These are phyloP conservation scores for Phylloporus arenicola DNA, from an alignment of 768 basidiomycete species.

Conservation along the genomic window DNA sequence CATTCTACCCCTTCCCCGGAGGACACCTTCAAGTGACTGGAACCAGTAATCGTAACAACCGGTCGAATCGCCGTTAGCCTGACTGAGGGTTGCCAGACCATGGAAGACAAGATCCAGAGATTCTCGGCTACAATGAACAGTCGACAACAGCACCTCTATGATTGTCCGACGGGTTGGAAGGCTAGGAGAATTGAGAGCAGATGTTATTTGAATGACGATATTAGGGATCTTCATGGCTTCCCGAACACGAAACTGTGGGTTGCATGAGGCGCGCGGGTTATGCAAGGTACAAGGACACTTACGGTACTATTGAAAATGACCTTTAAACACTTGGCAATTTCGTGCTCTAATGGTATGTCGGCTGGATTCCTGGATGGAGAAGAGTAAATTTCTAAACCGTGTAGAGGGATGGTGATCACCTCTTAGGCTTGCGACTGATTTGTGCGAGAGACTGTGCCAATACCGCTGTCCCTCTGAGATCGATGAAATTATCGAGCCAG, in stretches of 20 bases:
- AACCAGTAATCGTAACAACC: slow-evolving; percentile 87
- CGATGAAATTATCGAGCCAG: slow-evolving; percentile 76
- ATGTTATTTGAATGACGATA: slow-evolving; percentile 74
- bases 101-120: slow-evolving; percentile 64
- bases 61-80: slow-evolving; percentile 50
- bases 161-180: slow-evolving; percentile 73
- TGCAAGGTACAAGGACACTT: slow-evolving; percentile 19
- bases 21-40: slow-evolving; percentile 64
- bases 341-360: slow-evolving; percentile 76
- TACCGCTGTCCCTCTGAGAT: slow-evolving; percentile 77
- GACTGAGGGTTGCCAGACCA: slow-evolving; percentile 70
- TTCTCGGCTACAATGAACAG: slow-evolving; percentile 61
- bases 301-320: slow-evolving; percentile 70
- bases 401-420: slow-evolving; percentile 38
- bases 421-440: slow-evolving; percentile 65
- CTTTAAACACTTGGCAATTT: slow-evolving; percentile 82
- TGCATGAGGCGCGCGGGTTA: slow-evolving; percentile 7
- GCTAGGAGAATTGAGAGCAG: slow-evolving; percentile 76
- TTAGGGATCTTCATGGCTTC: slow-evolving; percentile 71
- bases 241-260: slow-evolving; percentile 51
- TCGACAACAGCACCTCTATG: slow-evolving; percentile 72
- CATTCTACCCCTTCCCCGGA: slow-evolving; percentile 88
- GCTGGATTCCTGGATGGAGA: slow-evolving; percentile 25
- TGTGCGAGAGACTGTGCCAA: slow-evolving; percentile 73
- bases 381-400: not conserved